These are phyloP conservation scores for Hemileccinum rubropunctum DNA, from an alignment of 768 basidiomycete species.

Conservation along the genomic window DNA sequence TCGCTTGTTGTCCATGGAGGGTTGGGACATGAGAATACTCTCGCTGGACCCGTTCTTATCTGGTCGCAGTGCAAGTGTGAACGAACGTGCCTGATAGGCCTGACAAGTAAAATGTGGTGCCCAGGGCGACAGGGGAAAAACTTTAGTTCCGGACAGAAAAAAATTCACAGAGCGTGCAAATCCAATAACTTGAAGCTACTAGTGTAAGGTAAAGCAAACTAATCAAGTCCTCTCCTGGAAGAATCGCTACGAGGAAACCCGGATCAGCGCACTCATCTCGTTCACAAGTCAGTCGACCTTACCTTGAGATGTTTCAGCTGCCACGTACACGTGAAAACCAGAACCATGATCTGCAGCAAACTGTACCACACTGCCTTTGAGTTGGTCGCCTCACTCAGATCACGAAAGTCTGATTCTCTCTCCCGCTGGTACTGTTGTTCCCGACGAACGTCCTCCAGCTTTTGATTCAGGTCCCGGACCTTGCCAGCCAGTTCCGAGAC, in stretches of 20 bases:
- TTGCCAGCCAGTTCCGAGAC: constrained; percentile 78
- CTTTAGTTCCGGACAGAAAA: not conserved
- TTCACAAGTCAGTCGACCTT: constrained; percentile 24
- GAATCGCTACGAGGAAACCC: constrained; percentile 52
- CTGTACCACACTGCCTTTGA: constrained; percentile 95
- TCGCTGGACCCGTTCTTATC: constrained; percentile 12
- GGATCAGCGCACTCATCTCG: not conserved
- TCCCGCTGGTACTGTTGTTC: constrained; percentile 99
- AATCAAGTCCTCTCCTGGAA: constrained; percentile 76
- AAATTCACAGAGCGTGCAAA: not conserved
- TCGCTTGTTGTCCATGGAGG: constrained; percentile 26
- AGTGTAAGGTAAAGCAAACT: constrained; percentile 2
- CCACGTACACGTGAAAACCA: constrained; percentile 87
- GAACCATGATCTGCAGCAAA: constrained; percentile 77
- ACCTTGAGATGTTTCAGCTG: constrained; percentile 91
- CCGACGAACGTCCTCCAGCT: constrained; percentile 86
- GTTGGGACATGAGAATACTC: constrained; percentile 10
- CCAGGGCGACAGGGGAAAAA: not conserved
- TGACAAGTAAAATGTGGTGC: constrained; percentile 7
- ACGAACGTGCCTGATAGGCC: constrained; percentile 4
- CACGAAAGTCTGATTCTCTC: constrained; percentile 84
- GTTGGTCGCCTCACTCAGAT: constrained; percentile 89
- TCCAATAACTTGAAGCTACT: constrained; percentile 5
- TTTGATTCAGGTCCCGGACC: constrained; percentile 90
- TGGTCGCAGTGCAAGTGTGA: not conserved